Evolutionary conservation across 768 basidiomycete genomes (phyloP), one percentile per base, ranked within the genome.

Genomic region (Amanita muscaria): DNA sequence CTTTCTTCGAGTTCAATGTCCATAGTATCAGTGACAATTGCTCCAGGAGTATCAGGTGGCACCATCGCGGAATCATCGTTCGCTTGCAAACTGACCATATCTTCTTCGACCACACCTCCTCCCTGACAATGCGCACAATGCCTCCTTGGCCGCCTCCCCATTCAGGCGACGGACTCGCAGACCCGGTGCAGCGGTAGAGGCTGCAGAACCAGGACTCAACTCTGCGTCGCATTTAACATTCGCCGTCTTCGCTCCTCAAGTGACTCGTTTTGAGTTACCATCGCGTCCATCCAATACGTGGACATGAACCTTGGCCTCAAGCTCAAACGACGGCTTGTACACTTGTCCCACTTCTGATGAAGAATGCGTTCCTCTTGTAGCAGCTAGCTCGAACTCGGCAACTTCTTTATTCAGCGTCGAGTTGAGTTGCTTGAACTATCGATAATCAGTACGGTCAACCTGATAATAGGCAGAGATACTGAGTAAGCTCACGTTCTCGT

Each of bases 391-490:
- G 42, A 76, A 86, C 51, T 79, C 80, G 1, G 67, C 68, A 1
- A 88, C 81, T 55, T 89, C 84, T 5, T 74, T 68, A 56, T 86
- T 87, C 2, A 88, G 70, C 47, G 74, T 66, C 1, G 84, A 86
- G 56, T 88, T 86, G 4, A 88, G 65, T 47, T 74, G 71, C 55
- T 86, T 88, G 59, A 88, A 88, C 87, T 81, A 47, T 15, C 16
- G 23, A 6, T 10, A 23, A 19, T 16, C 16, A 33, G 15, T 27
- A n/a, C n/a, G n/a, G 48, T 38, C 19, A 35, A n/a, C 33, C 10
- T 34, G n/a, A n/a, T n/a, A n/a, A n/a, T n/a, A n/a, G n/a, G n/a
- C n/a, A n/a, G n/a, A n/a, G n/a, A n/a, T n/a, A n/a, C n/a, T n/a
- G n/a, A n/a, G n/a, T n/a, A n/a, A 4, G 66, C 81, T 56, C 49